Base-by-base conservation (phyloP, 1,284 basidiomycete genomes). In the Jaminaea rosea region DNA sequence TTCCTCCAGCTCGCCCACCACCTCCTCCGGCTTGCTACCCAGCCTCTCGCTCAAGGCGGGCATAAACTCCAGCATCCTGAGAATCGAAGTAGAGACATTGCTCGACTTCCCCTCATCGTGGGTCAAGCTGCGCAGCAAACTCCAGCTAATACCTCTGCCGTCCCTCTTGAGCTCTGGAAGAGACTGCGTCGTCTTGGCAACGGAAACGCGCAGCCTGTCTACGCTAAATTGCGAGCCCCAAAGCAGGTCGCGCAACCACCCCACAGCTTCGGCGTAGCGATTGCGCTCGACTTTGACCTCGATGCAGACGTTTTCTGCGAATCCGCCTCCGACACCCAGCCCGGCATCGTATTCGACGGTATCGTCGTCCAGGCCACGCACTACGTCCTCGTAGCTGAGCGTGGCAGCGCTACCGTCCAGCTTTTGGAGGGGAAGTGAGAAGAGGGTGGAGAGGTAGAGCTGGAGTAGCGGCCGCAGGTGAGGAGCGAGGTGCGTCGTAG, bases 151-250 rank as follows among this genome's bases (percentile, higher is more conserved):
- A 21, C 82, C 84, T 66, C 79, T 82, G 1, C 92, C 94, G 66
- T 90, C 86, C 42, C 94, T 82, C 79, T 97, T 98, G 70, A 88
- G 80, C 67, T 91, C 85, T 0, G 94, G 94, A n/a, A 98, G 78
- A 24, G 84, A 84, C 74, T 97, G 93, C 37, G 87, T 82, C 47
- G 90, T 82, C 76, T 97, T 97, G 23, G 90, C 88, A 36, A 88
- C 79, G 37, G 84, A 84, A 37, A 98, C 84, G 65, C 85, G 83
- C 29, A 99, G 78, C 85, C 91, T 80, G 44, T 96, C 89, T 60
- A 84, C 82, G 60, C 86, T 82, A 68, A 97, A 97, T 53, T 85
- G 78, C 45, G 83, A 80, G 42, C 85, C 82, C 69, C 86, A 87
- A n/a, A 98, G 76, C 17, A 98, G 78, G 75, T 98, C 91, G 49